Base-by-base conservation (phyloP, 352 stramenopile genomes). In the Globisporangium nodosum region DNA sequence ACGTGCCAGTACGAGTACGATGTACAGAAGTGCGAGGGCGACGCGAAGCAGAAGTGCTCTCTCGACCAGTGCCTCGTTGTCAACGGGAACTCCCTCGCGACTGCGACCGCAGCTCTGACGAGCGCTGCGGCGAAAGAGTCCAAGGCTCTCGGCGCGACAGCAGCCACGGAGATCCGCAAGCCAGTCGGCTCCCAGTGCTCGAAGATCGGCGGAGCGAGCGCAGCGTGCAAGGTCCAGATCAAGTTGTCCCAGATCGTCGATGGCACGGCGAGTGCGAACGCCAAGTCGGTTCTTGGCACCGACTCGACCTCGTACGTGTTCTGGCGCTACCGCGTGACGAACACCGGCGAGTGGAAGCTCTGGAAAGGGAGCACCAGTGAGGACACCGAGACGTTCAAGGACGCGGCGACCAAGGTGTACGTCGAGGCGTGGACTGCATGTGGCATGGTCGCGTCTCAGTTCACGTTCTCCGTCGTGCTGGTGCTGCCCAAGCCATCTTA, bases 381-480 rank as follows among this genome's bases (percentile, higher is more conserved):
- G 0, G 73, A 61, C 3, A 30, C 2, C 13, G 63, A 69, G 3
- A 56, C 63, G 30, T 48, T 74, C 49, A 70, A 63, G 20, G 51
- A 60, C n/a, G 48, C 68, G 1, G 63, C 70, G 40, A 84, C 76
- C 35, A 73, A 74, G 54, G 66, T 86, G n/a, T 16, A 52, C 7
- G 15, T 89, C 13, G 74, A 89, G 46, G 79, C 76, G 7, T 89
- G 79, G 79, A 78, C 79, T 0, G 54, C 71, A 18, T 89, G 79
- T 33, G 79, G 79, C 30, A 46, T 77, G 16, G 63, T 81, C 2
- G 51, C 66, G 1, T 48, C 66, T 1, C 54, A 54, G 15, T 72
- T 72, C 47, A 57, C 57, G 24, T 86, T 87, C 54, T 65, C 73
- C 13, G 70, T 90, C 3, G 61, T 76, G 43, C 58, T 88, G 81